Base-by-base conservation (phyloP, 805 yeast genomes). In the Priceomyces carsonii region DNA sequence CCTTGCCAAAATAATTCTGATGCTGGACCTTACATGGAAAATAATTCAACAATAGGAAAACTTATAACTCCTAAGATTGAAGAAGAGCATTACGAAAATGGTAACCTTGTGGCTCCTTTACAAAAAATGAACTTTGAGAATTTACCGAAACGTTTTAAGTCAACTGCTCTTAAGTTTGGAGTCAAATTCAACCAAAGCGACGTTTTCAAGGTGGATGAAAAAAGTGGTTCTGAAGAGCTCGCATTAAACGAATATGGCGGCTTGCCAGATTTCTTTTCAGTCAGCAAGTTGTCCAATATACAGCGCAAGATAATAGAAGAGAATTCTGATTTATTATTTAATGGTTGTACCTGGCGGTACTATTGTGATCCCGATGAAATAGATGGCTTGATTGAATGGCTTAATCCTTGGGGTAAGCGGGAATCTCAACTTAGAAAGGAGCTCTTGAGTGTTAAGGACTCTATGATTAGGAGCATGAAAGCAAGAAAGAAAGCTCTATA, bases 261-360 rank as follows among this genome's bases (percentile, higher is more conserved):
- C 5, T 29, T 55, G 22, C 29, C 38, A 2, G 34, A 30, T 16
- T 21, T 38, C 8, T 9, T 26, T 9, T 21, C 38, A 3, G 18
- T 42, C 3, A 20, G 31, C 12, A 6, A 33, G 7, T 53, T 67
- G 17, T 39, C 56, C 0, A 62, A 72, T 1, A 38, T 66, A 18
- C 80, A 83, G 50, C 63, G 86, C 29, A 87, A 85, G 51, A 46
- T 78, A 10, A 59, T 82, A 15, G 95, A 84, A 48, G 95, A 86
- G 51, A 62, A 69, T 1, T 76, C 82, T 1, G 77, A 71, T 36
- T 74, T 79, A 5, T 52, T 86, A 15, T 45, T 80, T 7, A 58
- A 70, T 9, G 66, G 74, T 1, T 42, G 59, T 4, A 75, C 77
- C 23, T 89, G 97, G 97, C 75, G 82, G 36, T 85, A 58, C 47